Conservation (phyloP, 2,329 filamentous ascomycete species). For the Thielaviopsis punctulata region DNA sequence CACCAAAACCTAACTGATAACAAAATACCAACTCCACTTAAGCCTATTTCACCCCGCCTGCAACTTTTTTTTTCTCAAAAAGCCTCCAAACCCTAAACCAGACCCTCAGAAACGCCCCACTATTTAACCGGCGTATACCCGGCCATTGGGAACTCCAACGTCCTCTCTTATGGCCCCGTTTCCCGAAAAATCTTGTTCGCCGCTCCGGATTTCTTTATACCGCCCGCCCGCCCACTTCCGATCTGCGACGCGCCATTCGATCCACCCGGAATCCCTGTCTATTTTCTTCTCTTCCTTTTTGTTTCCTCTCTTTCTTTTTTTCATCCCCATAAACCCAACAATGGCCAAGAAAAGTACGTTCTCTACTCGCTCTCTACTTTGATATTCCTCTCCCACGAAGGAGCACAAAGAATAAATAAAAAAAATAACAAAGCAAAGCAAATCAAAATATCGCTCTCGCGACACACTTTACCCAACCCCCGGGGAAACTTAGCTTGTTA, state of each 20-base stretch:
- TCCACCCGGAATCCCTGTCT: not conserved
- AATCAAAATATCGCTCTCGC: no score
- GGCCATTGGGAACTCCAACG: not conserved
- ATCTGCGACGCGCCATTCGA: no score
- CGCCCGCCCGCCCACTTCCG: not conserved
- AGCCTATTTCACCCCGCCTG: no score
- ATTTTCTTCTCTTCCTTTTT: not conserved
- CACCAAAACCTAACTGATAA: no score
- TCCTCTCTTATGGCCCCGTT: not conserved
- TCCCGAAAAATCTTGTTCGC: not conserved
- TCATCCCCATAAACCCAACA: not conserved
- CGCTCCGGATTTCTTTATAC: no score
- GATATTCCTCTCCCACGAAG: not conserved
- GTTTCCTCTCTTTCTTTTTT: no score
- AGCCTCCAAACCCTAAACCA: no score
- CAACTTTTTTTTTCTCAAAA: no score
- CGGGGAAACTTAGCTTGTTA: no score
- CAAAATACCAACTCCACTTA: no score
- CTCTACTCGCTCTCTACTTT: not conserved
- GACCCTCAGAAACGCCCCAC: not conserved
- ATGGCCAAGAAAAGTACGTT: conserved; percentile 23
- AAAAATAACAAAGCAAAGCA: not conserved
- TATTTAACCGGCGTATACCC: not conserved
- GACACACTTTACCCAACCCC: no score
- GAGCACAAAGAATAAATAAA: no score